Evolutionary conservation across 345 rosid genomes (phyloP).

Genomic region (Zanthoxylum bungeanum): DNA sequence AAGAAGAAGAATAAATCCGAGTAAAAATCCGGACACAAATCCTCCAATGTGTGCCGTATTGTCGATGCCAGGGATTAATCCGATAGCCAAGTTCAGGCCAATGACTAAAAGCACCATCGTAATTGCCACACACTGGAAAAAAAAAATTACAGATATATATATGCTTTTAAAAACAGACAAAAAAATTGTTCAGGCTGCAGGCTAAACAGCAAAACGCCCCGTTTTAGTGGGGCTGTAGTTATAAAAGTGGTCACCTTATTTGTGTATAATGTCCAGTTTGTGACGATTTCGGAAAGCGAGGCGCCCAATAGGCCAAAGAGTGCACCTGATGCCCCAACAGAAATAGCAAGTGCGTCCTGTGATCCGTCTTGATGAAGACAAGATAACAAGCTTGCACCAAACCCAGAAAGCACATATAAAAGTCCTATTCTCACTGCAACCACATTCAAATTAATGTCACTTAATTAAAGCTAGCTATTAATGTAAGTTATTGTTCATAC

Average conservation of each 20-base stretch:
- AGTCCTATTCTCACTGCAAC: conserved; percentile 67
- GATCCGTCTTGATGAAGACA: conserved; percentile 30
- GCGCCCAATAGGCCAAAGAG: conserved; percentile 93
- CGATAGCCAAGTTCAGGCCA: conserved; percentile 61
- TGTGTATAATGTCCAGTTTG: conserved; percentile 82
- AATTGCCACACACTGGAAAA: conserved; percentile 62
- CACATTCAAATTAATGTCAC: not conserved
- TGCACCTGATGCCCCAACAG: conserved; percentile 98
- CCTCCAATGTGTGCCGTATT: conserved; percentile 93
- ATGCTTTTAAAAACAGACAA: not conserved
- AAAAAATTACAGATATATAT: not conserved
- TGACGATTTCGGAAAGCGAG: conserved; percentile 86
- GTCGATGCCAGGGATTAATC: conserved; percentile 78
- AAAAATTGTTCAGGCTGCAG: no score
- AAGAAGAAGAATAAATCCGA: conserved; percentile 75
- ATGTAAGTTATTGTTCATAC: no score
- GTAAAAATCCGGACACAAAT: conserved; percentile 65
- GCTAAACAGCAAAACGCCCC: no score
- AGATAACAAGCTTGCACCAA: conserved; percentile 82
- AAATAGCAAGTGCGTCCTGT: conserved; percentile 28
- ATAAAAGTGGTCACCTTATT: conserved; percentile 62
- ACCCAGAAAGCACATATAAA: conserved; percentile 66
- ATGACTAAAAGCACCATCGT: conserved; percentile 51
- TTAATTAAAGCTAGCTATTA: not conserved
- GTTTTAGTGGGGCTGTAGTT: no score